Evolutionary conservation across 805 yeast genomes (phyloP).

Genomic region (Diddensiella transvaalensis): DNA sequence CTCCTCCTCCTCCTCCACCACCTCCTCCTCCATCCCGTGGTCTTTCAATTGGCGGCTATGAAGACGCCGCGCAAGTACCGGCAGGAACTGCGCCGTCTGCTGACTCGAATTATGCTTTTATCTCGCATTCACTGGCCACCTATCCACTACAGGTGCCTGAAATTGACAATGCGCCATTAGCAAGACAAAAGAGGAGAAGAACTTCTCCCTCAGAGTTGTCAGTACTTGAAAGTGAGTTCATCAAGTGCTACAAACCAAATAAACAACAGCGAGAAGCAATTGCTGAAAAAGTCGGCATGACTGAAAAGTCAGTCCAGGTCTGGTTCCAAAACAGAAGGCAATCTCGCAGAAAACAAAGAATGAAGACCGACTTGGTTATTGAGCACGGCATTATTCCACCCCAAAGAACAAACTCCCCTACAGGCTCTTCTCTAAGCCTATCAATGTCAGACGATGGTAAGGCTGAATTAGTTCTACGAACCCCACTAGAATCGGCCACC

Average conservation of each 20-base stretch:
- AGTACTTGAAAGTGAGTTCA: constrained; percentile 77
- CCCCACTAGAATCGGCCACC: constrained; percentile 1
- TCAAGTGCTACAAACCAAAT: constrained; percentile 74
- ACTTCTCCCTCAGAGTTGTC: constrained; percentile 85
- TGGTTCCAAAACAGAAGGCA: constrained; percentile 94
- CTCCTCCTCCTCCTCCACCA: constrained; percentile 15
- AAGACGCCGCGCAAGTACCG: constrained; percentile 7
- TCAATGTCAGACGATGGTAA: constrained; percentile 39
- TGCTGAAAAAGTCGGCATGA: constrained; percentile 80
- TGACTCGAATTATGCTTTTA: constrained; percentile 70
- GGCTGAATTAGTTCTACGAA: constrained; percentile 34
- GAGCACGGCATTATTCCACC: not conserved
- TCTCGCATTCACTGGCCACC: constrained; percentile 87
- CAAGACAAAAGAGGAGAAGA: constrained; percentile 92
- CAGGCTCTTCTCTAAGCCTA: constrained; percentile 14
- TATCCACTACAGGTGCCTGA: constrained; percentile 72
- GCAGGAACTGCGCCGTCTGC: not conserved
- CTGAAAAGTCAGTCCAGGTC: constrained; percentile 96
- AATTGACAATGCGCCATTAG: constrained; percentile 87
- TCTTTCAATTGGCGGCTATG: constrained; percentile 9
- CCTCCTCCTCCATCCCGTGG: too few relatives aligned
- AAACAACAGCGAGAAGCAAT: constrained; percentile 70
- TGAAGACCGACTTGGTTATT: constrained; percentile 4
- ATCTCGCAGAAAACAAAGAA: constrained; percentile 15
- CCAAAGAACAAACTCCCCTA: not conserved